Evolutionary conservation across 2,329 filamentous ascomycete species (phyloP).

Genomic region (Phyllosticta citriasiana): DNA sequence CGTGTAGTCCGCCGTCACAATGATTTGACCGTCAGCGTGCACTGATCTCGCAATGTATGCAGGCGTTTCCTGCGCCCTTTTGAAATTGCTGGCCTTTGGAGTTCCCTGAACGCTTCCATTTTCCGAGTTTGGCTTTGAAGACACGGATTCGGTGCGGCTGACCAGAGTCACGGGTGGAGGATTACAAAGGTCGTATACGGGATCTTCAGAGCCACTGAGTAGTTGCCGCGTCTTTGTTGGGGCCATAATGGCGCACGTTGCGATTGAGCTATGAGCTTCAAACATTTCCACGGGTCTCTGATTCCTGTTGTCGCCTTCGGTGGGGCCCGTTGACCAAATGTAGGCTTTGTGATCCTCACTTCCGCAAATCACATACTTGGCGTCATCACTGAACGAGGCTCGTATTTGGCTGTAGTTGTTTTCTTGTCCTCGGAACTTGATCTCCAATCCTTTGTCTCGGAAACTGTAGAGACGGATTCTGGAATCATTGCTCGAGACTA

Average conservation of each 20-base stretch:
- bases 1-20: slow-evolving; percentile 80
- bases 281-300: slow-evolving; percentile 82
- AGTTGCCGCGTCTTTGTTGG: slow-evolving; percentile 68
- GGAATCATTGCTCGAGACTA: slow-evolving; percentile 93
- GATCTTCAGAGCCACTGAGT: slow-evolving; percentile 73
- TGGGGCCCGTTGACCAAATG: slow-evolving; percentile 64
- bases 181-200: slow-evolving; percentile 94
- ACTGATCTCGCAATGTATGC: slow-evolving; percentile 66
- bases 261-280: slow-evolving; percentile 78
- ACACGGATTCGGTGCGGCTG: slow-evolving; percentile 56
- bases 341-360: slow-evolving; percentile 87
- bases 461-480: slow-evolving; percentile 83
- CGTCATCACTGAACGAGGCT: slow-evolving; percentile 80
- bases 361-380: slow-evolving; percentile 76
- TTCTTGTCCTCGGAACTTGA: slow-evolving; percentile 85
- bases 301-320: slow-evolving; percentile 59
- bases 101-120: slow-evolving; percentile 26
- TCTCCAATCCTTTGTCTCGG: slow-evolving; percentile 71
- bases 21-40: slow-evolving; percentile 77
- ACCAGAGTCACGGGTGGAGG: slow-evolving; percentile 79
- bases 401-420: slow-evolving; percentile 86
- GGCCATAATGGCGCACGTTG: slow-evolving; percentile 81
- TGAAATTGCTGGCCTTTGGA: slow-evolving; percentile 24
- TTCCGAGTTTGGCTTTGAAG: slow-evolving; percentile 38
- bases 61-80: slow-evolving; percentile 53